Evolutionary conservation across 164 flowering plant genomes (phyloP), one percentile per base, ranked within the genome.

Genomic region (Cinnamomum chago): DNA sequence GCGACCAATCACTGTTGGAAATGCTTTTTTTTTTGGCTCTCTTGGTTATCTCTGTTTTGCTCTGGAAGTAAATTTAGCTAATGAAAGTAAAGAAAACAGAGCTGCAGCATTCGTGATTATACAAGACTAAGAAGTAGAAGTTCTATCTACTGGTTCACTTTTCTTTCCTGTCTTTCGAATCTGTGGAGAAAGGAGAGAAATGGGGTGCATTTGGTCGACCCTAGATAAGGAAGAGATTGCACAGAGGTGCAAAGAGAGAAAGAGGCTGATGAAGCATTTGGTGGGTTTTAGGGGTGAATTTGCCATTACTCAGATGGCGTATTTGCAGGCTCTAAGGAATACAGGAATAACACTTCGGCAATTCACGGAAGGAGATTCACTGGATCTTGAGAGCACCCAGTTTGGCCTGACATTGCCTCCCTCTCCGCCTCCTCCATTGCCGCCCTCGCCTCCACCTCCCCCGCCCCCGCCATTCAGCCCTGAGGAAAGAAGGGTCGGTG

Each of bases 311-410:
- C 94, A 85, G 70, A 74, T 90, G 80, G 85, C 85, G 30, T 94
- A 94, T 77, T 80, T 94, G 78, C 89, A 85, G 69, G 78, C 94
- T 62, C 70, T 94, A 76, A 92, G 82, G 79, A 89, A 94, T 71
- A 90, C 91, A 58, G 98, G 98, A n/a, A 86, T 76, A 14, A 90
- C 98, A 11, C 95, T 94, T 70, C 74, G 93, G 71, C 98, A 94
- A 71, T 92, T 94, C 75, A 87, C 95, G 0, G 98, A 92, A 65
- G 81, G 89, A 2, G 95, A 90, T 51, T 80, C 87, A 6, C 72
- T 84, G 22, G 92, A 90, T 75, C 82, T 84, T n/a, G 90, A 86
- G 5, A 68, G 79, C 11, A 25, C 77, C 24, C 65, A 73, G 17
- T 70, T 78, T 73, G 77, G 77, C 40, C 33, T 71, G 11, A 76